Evolutionary conservation across 345 rosid genomes (phyloP).

Genomic region (Populus ilicifolia): DNA sequence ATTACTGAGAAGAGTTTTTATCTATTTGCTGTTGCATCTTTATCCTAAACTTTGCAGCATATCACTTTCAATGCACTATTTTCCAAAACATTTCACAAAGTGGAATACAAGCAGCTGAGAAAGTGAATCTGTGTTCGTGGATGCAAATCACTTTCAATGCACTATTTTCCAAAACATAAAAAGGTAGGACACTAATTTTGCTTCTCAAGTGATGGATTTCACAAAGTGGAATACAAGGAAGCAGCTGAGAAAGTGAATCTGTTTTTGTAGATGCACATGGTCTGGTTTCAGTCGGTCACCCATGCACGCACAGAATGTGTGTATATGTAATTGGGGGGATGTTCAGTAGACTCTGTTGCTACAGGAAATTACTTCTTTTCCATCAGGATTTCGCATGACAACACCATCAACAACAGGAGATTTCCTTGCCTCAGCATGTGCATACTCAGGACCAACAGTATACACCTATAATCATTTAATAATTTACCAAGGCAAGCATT

Average conservation of each 20-base stretch:
- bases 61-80: not conserved
- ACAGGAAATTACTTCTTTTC: constrained; percentile 70
- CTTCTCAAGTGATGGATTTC: too few species aligned
- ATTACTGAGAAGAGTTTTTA: not conserved
- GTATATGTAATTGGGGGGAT: not conserved
- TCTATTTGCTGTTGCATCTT: not conserved
- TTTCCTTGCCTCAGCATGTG: constrained; percentile 99
- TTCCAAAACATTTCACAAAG: not conserved
- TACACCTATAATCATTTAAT: constrained; percentile 64
- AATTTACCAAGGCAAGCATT: constrained; percentile 17
- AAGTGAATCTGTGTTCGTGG: not conserved
- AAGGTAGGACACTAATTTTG: not conserved
- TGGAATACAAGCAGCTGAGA: not conserved
- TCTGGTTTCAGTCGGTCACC: not conserved
- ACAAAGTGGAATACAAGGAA: not conserved
- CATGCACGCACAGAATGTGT: not conserved
- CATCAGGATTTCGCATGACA: constrained; percentile 96
- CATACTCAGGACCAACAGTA: constrained; percentile 98
- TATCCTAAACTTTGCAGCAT: not conserved
- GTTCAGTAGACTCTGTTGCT: not conserved
- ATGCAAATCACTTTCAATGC: not conserved
- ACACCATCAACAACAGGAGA: constrained; percentile 99
- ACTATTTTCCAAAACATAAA: not conserved
- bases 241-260: not conserved
- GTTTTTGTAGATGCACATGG: not conserved